phyloP scores from a whole-genome alignment of 148 eudicot genomes.

The Chenopodium berlandieri region DNA sequence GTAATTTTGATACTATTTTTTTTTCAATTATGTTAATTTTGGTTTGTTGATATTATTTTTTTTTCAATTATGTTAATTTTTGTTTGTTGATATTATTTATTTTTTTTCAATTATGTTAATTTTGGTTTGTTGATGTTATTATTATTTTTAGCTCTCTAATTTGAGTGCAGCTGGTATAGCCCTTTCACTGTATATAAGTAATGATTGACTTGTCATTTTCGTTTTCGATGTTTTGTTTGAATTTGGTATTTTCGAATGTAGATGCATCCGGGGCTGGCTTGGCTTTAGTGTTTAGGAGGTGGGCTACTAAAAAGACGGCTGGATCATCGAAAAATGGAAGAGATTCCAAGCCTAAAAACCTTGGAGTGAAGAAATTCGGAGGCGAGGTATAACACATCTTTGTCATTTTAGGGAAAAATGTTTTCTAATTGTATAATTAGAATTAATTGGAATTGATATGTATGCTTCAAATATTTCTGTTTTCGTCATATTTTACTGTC shows the following conservation, averaged over 20 bases:
- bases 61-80: no score
- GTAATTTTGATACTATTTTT: no score
- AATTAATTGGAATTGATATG: background rate
- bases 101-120: no score
- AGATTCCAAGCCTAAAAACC: constrained; percentile 71
- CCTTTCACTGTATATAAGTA: background rate
- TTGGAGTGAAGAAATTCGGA: constrained; percentile 85
- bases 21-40: no score
- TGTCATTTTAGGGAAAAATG: background rate
- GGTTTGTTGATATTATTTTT: no score
- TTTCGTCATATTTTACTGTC: background rate
- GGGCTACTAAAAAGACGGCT: constrained; percentile 86
- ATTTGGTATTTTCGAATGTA: constrained; percentile 20
- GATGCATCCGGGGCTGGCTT: constrained; percentile 57
- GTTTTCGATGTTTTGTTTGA: background rate
- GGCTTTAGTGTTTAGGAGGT: constrained; percentile 60
- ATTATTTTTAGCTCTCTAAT: no score
- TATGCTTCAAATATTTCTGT: background rate
- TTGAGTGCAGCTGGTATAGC: constrained; percentile 38
- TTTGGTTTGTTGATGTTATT: no score
- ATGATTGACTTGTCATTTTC: background rate
- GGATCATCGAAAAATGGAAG: constrained; percentile 82
- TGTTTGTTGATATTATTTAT: no score
- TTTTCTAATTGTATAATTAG: background rate
- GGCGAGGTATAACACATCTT: constrained; percentile 50